Evolutionary conservation across 495 filamentous ascomycete species (phyloP).

Genomic region (Talaromyces ruber): DNA sequence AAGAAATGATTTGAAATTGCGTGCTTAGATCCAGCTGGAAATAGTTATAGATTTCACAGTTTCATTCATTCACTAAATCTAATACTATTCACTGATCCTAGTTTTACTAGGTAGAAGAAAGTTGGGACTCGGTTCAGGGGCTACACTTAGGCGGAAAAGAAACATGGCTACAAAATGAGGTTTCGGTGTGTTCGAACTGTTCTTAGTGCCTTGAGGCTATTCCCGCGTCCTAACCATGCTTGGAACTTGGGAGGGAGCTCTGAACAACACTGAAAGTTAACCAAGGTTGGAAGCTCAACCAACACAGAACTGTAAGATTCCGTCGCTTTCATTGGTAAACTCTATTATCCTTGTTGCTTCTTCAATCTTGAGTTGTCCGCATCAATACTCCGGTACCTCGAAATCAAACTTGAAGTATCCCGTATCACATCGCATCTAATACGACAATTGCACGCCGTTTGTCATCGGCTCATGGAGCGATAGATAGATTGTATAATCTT

Average conservation of each 20-base stretch:
- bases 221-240: not conserved
- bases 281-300: not conserved
- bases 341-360: not conserved
- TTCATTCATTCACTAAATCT: too few relatives aligned
- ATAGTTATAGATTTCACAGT: too few relatives aligned
- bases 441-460: not conserved
- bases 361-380: not conserved
- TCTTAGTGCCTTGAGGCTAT: not conserved
- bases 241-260: not conserved
- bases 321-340: not conserved
- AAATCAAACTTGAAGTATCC: not conserved
- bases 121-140: not conserved
- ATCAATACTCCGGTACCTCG: not conserved
- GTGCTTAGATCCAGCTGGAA: too few relatives aligned
- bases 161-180: not conserved
- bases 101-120: too few relatives aligned
- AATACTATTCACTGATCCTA: too few relatives aligned
- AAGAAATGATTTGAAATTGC: too few relatives aligned
- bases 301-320: not conserved
- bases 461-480: not conserved
- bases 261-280: not conserved
- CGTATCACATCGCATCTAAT: not conserved
- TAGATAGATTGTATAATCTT: too few relatives aligned
- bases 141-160: not conserved
- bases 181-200: not conserved